Evolutionary conservation across 2,329 filamentous ascomycete species (phyloP).

Genomic region (Monosporascus sp.): DNA sequence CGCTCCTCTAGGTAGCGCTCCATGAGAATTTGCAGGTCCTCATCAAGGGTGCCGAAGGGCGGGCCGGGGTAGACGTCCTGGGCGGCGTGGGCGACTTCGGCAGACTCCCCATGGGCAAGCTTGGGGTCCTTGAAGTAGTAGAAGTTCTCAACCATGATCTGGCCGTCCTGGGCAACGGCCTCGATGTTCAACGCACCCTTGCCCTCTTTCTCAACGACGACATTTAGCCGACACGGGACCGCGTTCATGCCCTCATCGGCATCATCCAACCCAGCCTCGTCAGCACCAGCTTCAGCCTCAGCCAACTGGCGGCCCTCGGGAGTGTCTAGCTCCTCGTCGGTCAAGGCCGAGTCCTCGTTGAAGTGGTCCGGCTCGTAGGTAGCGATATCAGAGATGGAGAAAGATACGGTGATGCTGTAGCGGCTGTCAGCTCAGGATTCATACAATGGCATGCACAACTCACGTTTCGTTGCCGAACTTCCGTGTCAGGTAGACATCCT

Average conservation of each 20-base stretch:
- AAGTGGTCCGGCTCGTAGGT: constrained; percentile 56
- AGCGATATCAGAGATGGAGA: constrained; percentile 80
- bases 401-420: constrained; percentile 68
- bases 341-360: constrained; percentile 51
- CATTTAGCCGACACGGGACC: constrained; percentile 77
- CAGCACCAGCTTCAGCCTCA: constrained; percentile 50
- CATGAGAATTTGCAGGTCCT: constrained; percentile 87
- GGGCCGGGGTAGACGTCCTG: constrained; percentile 83
- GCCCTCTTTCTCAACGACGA: constrained; percentile 82
- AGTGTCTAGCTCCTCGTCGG: constrained; percentile 49
- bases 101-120: constrained; percentile 68
- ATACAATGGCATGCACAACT: constrained; percentile 29
- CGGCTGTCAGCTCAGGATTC: constrained; percentile 13
- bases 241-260: constrained; percentile 49
- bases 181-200: constrained; percentile 85
- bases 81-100: constrained; percentile 72
- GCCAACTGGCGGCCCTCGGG: constrained; percentile 52
- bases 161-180: constrained; percentile 78
- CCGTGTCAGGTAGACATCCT: constrained; percentile 81
- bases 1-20: constrained; percentile 94
- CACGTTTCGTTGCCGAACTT: constrained; percentile 85
- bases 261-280: constrained; percentile 49
- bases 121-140: constrained; percentile 79
- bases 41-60: constrained; percentile 88
- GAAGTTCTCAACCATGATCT: constrained; percentile 84